A percentile compares a stretch with the other conserved stretches of the same genome.
Evolutionary conservation across 2,329 filamentous ascomycete species (phyloP).

Genomic region (Xylariaceae sp.): DNA sequence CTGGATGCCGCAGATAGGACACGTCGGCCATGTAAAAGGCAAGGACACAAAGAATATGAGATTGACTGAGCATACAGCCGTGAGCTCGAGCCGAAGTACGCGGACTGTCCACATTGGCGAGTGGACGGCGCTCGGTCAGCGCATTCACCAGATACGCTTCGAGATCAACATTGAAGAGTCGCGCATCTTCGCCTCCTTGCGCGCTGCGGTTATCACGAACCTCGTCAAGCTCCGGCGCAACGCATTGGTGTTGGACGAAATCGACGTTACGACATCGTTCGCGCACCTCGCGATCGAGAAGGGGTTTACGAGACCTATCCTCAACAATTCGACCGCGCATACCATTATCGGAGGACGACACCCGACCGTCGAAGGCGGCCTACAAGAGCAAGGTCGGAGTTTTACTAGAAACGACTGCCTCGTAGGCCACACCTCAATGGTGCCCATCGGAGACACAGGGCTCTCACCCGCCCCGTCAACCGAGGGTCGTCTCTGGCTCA

Average conservation of each 20-base stretch:
- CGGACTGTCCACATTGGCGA: constrained; percentile 76
- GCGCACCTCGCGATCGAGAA: constrained; percentile 73
- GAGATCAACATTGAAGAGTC: constrained; percentile 82
- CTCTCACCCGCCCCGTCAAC: too few relatives aligned
- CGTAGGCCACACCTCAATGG: constrained; percentile 64
- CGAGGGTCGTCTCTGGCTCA: constrained; percentile 53
- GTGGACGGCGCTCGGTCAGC: constrained; percentile 77
- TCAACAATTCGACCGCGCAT: constrained; percentile 57
- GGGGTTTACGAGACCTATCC: constrained; percentile 63
- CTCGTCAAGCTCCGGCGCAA: constrained; percentile 84
- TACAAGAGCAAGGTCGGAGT: constrained; percentile 70
- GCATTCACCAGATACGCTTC: constrained; percentile 70
- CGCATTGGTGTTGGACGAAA: constrained; percentile 83
- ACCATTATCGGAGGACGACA: constrained; percentile 83
- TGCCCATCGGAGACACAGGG: background rate
- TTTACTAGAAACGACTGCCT: constrained; percentile 86
- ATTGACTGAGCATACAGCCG: constrained; percentile 32
- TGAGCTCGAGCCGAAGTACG: constrained; percentile 79
- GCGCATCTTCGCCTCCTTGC: constrained; percentile 68
- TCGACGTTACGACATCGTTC: constrained; percentile 86
- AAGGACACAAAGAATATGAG: constrained; percentile 52
- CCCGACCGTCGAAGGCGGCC: constrained; percentile 81
- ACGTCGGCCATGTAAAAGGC: constrained; percentile 86
- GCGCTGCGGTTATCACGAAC: constrained; percentile 70
- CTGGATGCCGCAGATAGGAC: constrained; percentile 81